phyloP scores from a whole-genome alignment of 1,139 yeast genomes.

The Waltiozyma sp. region DNA sequence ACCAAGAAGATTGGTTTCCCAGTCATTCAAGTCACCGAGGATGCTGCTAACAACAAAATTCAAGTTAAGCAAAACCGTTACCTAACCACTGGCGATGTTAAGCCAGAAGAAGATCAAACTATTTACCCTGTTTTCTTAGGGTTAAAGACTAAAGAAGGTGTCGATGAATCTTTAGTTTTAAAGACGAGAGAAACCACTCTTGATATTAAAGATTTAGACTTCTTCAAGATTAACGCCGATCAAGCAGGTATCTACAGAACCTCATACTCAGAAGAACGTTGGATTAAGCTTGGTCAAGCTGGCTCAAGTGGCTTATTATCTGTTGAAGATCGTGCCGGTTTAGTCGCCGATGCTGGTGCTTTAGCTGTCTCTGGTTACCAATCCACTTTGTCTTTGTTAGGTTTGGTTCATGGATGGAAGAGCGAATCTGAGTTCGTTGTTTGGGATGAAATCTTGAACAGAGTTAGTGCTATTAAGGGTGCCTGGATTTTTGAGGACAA shows the following conservation, averaged over 20 bases:
- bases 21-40: constrained; percentile 50
- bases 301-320: constrained; percentile 56
- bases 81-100: constrained; percentile 69
- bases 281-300: constrained; percentile 63
- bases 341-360: constrained; percentile 73
- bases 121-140: constrained; percentile 81
- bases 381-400: constrained; percentile 53
- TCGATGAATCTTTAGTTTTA: constrained; percentile 53
- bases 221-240: constrained; percentile 72
- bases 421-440: constrained; percentile 62
- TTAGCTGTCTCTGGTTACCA: constrained; percentile 66
- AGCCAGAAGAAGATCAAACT: constrained; percentile 56
- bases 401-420: constrained; percentile 58
- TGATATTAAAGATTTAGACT: constrained; percentile 36
- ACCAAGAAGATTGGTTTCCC: constrained; percentile 79
- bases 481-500: constrained; percentile 68
- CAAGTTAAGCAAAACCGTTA: constrained; percentile 62
- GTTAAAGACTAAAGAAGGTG: constrained; percentile 54
- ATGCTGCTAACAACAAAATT: constrained; percentile 30
- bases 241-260: constrained; percentile 81
- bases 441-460: constrained; percentile 59
- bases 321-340: constrained; percentile 77
- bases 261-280: constrained; percentile 62
- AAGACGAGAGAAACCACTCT: constrained; percentile 42
- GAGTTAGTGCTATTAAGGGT: constrained; percentile 42